Evolutionary conservation across 768 basidiomycete species (phyloP).

Genomic region (Galerina marginata): DNA sequence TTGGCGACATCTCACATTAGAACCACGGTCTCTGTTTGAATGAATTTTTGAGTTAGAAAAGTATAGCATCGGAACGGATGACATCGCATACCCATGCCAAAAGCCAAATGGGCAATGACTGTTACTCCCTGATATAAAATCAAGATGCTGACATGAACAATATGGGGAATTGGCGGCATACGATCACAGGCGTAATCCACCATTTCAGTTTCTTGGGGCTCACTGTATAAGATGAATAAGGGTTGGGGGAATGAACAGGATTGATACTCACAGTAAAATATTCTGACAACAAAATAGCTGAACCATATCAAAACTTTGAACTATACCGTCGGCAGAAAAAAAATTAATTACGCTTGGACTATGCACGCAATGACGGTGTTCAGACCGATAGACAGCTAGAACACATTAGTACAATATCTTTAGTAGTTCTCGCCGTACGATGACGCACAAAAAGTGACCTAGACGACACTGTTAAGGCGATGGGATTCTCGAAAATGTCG

Average conservation of each 20-base stretch:
- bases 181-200: constrained; percentile 38
- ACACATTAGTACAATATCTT: neutral
- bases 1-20: constrained; percentile 28
- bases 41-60: too few relatives aligned
- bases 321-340: neutral
- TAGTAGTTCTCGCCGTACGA: neutral
- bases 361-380: constrained; percentile 37
- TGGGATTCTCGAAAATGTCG: neutral
- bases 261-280: neutral
- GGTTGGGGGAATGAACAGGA: neutral
- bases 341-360: constrained; percentile 34
- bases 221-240: constrained; percentile 26
- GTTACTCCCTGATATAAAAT: constrained; percentile 25
- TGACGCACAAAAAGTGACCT: constrained; percentile 42
- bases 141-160: neutral
- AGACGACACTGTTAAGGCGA: too few relatives aligned
- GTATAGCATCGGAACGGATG: neutral
- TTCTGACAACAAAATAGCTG: constrained; percentile 3
- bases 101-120: constrained; percentile 36
- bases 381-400: constrained; percentile 31
- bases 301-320: neutral
- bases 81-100: constrained; percentile 39
- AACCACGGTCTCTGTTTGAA: constrained; percentile 35
- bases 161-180: constrained; percentile 20
- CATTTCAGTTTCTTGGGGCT: constrained; percentile 31